Conservation (phyloP, 257 asterid genomes). For the Scutellaria galericulata region DNA sequence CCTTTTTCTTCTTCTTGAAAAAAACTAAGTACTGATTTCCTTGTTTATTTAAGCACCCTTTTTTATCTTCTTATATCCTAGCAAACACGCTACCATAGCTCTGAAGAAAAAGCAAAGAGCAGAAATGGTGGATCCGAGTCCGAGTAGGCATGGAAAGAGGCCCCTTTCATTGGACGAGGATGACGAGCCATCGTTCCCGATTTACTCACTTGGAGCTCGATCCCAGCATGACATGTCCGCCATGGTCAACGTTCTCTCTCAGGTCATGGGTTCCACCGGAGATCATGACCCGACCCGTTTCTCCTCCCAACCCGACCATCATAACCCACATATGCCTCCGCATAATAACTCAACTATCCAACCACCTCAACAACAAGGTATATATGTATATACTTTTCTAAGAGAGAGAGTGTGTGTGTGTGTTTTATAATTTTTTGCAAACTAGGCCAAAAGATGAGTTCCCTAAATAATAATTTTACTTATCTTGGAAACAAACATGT, state of each 20-base stretch:
- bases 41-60: not conserved
- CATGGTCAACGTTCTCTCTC: constrained; percentile 87
- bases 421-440: too few relatives aligned
- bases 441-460: too few relatives aligned
- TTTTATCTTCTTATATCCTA: not conserved
- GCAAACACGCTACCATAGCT: not conserved
- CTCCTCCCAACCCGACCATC: not conserved
- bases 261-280: constrained; percentile 65
- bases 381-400: not conserved
- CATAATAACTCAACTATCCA: constrained; percentile 23
- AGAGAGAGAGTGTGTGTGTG: too few relatives aligned
- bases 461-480: too few relatives aligned
- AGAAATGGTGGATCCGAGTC: constrained; percentile 47
- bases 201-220: constrained; percentile 56
- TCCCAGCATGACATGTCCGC: constrained; percentile 84
- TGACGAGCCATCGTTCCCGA: constrained; percentile 44
- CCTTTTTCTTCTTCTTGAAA: too few relatives aligned
- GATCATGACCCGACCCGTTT: constrained; percentile 11
- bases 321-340: constrained; percentile 17
- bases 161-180: constrained; percentile 58
- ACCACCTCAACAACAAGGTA: constrained; percentile 57
- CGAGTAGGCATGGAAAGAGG: constrained; percentile 49
- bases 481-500: too few relatives aligned
- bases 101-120: not conserved
- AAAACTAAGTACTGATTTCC: too few relatives aligned